Percentiles rank a stretch among this genome's conserved stretches.
These are phyloP conservation scores for Aureobasidium sp. DNA, from an alignment of 2,329 filamentous ascomycete species.

Conservation along the genomic window DNA sequence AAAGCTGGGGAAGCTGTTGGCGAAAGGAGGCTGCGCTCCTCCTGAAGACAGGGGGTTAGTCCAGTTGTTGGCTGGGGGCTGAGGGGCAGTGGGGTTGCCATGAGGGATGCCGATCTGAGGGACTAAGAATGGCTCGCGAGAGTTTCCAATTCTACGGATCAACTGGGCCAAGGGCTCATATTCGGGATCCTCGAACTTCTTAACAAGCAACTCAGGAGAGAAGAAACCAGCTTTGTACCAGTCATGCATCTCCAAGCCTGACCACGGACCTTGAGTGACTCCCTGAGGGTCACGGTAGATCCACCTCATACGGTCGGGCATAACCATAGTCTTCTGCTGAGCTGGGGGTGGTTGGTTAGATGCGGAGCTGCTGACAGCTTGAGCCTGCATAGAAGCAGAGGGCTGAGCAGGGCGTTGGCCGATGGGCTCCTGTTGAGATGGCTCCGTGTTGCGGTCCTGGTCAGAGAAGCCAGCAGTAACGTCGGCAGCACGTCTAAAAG, in stretches of 20 bases:
- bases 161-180: constrained; percentile 94
- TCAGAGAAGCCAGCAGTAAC: constrained; percentile 12
- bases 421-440: constrained; percentile 10
- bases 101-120: constrained; percentile 94
- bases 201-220: constrained; percentile 85
- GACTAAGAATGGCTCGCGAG: constrained; percentile 91
- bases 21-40: constrained; percentile 67
- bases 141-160: constrained; percentile 93
- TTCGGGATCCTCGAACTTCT: constrained; percentile 85
- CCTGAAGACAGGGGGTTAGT: constrained; percentile 22
- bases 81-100: constrained; percentile 56
- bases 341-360: constrained; percentile 58
- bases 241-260: constrained; percentile 96
- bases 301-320: constrained; percentile 98
- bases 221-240: constrained; percentile 99
- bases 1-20: constrained; percentile 90
- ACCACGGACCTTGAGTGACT: constrained; percentile 87
- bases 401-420: constrained; percentile 12
- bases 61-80: constrained; percentile 35
- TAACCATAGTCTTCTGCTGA: constrained; percentile 86
- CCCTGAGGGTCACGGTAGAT: constrained; percentile 94
- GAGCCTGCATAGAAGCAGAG: constrained; percentile 22
- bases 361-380: constrained; percentile 41
- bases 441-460: constrained; percentile 12
- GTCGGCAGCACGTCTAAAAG: constrained; percentile 33